A percentile compares a stretch with the other conserved stretches of the same genome.
Conservation (phyloP, 345 rosid species). For the Citrus medica region DNA sequence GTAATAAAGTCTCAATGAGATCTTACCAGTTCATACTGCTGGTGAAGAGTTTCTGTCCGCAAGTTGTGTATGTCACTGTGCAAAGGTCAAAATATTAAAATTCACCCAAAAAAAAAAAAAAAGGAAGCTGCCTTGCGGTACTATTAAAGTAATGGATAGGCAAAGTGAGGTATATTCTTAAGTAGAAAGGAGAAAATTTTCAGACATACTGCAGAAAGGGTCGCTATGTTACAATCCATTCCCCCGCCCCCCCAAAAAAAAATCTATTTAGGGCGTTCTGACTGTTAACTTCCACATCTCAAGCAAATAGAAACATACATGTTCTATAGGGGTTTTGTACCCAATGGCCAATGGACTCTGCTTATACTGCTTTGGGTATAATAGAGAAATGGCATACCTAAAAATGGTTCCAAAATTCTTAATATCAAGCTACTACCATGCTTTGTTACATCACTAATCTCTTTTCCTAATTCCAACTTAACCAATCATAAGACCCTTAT, state of each 20-base stretch:
- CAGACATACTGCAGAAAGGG: no score
- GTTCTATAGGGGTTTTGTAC: neutral
- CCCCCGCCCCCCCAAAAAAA: no score
- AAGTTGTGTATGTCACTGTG: slow-evolving; percentile 87
- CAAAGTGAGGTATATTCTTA: no score
- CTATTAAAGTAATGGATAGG: no score
- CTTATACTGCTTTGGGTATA: neutral
- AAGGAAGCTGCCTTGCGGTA: no score
- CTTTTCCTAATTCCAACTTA: neutral
- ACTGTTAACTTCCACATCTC: neutral
- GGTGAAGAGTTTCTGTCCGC: slow-evolving; percentile 69
- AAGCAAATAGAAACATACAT: neutral
- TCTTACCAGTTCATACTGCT: slow-evolving; percentile 88
- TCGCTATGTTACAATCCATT: no score
- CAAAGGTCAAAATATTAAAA: slow-evolving; percentile 19
- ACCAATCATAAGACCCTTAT: neutral
- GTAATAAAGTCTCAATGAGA: neutral
- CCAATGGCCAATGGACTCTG: neutral
- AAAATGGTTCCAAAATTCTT: neutral
- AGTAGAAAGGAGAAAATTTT: no score
- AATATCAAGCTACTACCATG: neutral
- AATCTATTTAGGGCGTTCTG: no score
- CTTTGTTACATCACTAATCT: neutral
- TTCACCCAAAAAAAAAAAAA: neutral
- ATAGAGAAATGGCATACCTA: neutral